Base-by-base conservation (phyloP, 2,329 filamentous ascomycete species). In the Reticulascus tulasneorum region DNA sequence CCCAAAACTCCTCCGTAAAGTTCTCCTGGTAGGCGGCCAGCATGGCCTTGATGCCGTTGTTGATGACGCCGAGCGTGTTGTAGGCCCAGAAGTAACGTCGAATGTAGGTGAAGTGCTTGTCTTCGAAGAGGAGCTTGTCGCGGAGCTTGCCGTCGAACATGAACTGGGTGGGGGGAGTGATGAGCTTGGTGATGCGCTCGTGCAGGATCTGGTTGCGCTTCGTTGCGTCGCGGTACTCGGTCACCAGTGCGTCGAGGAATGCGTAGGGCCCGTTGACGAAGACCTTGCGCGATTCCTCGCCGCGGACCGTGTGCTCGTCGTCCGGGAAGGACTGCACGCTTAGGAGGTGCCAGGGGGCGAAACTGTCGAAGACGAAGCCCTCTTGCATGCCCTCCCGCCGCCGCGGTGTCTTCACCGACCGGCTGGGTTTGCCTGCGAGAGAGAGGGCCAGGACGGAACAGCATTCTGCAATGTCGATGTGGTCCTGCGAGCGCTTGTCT, bases 51-150 rank as follows among this genome's bases (percentile, higher is more conserved):
- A 81, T 77, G 42, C 68, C 69, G 31, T 75, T 72, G 47, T 77
- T 79, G 47, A 80, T 71, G 22, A 75, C 71, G 23, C 73, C 75
- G 4, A 79, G 66, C 4, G 75, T 76, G 54, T 79, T 77, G 47
- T 72, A 78, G 1, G 74, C 75, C 69, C 76, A 81, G 49, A 80
- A 81, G 48, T 81, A 80, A 12, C 76, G 67, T 1, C 75, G 64
- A 23, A 75, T 77, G 57, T 76, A 79, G 2, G 76, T 80, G 47
- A 78, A 80, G 36, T 75, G 57, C 34, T 67, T 64, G 48, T 81
- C 77, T 51, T 82, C 77, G 46, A 81, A 81, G 2, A 81, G 63
- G 0, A 79, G 64, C 45, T 71, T 69, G 54, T 78, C 75, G 10
- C 77, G 65, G 6, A 79, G 55, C 15, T 66, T 62, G 24, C 63